A percentile compares a stretch with the other conserved stretches of the same genome.
phyloP scores from a whole-genome alignment of 228 moss, liverwort and hornwort genomes.

The Sphagnum fallax region DNA sequence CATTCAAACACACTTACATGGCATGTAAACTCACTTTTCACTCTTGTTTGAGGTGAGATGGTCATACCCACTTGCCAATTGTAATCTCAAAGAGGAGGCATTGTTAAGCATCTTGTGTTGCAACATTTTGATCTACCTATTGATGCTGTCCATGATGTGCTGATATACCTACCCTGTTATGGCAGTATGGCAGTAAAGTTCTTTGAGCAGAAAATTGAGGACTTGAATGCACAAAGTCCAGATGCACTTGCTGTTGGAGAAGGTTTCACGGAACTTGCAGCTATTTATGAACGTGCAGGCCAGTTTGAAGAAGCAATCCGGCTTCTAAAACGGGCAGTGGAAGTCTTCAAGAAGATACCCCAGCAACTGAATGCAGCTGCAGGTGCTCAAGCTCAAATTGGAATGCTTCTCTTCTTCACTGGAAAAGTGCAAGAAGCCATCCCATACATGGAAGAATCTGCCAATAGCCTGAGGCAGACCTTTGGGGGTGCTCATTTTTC shows the following conservation, averaged over 20 bases:
- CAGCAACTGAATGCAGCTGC: slow-evolving; percentile 77
- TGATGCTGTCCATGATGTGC: no score
- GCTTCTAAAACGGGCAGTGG: slow-evolving; percentile 56
- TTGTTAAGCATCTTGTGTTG: no score
- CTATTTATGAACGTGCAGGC: slow-evolving; percentile 65
- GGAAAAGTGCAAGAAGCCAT: slow-evolving; percentile 75
- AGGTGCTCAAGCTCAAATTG: slow-evolving; percentile 95
- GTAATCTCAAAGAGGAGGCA: no score
- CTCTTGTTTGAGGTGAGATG: no score
- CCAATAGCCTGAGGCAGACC: slow-evolving; percentile 49
- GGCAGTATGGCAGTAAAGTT: slow-evolving; percentile 52
- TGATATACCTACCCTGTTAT: background rate
- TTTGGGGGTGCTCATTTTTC: slow-evolving; percentile 78
- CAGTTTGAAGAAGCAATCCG: slow-evolving; percentile 64
- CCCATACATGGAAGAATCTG: slow-evolving; percentile 69
- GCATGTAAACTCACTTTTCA: no score
- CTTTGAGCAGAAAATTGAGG: slow-evolving; percentile 43
- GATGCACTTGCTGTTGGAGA: slow-evolving; percentile 74
- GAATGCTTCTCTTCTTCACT: slow-evolving; percentile 89
- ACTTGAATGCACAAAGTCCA: slow-evolving; percentile 21
- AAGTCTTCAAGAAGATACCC: slow-evolving; percentile 66
- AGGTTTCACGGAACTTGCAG: slow-evolving; percentile 84
- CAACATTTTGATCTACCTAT: no score
- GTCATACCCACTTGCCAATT: no score
- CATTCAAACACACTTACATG: no score